These are phyloP conservation scores for Gardenia jasminoides DNA, from an alignment of 257 asterid species.

Conservation along the genomic window DNA sequence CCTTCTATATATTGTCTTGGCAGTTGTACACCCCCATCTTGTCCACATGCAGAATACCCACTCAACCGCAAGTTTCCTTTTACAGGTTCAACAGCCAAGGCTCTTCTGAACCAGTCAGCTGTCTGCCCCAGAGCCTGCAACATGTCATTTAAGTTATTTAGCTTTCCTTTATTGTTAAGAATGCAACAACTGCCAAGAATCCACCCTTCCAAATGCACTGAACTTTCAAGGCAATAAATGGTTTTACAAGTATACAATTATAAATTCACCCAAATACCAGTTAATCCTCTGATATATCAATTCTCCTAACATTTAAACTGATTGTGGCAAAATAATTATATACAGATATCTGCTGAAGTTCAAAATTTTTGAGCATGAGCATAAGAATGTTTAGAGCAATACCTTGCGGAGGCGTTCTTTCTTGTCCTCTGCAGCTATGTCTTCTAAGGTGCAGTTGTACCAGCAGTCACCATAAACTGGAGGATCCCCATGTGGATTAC, in stretches of 20 bases:
- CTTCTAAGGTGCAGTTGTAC: constrained; percentile 94
- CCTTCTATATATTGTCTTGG: constrained; percentile 96
- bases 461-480: constrained; percentile 96
- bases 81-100: constrained; percentile 94
- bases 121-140: constrained; percentile 94
- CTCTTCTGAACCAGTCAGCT: constrained; percentile 91
- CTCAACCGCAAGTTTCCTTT: constrained; percentile 92
- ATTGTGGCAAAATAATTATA: neutral
- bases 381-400: neutral
- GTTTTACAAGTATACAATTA: neutral
- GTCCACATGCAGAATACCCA: constrained; percentile 99
- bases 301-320: neutral
- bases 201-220: neutral
- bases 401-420: constrained; percentile 95
- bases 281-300: neutral
- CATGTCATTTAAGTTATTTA: constrained; percentile 11
- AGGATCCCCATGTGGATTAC: constrained; percentile 94
- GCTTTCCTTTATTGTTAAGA: neutral
- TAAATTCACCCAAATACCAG: neutral
- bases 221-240: neutral
- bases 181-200: neutral
- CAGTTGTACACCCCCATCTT: constrained; percentile 99
- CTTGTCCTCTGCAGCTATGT: constrained; percentile 93
- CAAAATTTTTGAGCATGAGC: neutral
- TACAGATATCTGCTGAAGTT: neutral